phyloP scores from a whole-genome alignment of 345 rosid species.

The Luvunga scandens region DNA sequence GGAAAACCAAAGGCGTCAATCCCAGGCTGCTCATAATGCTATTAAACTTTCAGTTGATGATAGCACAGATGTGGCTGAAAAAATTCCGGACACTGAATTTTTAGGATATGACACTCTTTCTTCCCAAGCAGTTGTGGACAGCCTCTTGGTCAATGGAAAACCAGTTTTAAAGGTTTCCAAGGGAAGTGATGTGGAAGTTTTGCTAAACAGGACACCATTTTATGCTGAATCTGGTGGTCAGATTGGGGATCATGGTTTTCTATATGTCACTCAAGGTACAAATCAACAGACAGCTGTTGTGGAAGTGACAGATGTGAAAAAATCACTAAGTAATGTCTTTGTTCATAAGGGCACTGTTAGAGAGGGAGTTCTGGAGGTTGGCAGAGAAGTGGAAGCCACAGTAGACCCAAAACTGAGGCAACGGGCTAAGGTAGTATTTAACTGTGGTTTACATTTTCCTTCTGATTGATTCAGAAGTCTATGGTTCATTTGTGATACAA shows the following conservation, averaged over 20 bases:
- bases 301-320: slow-evolving; percentile 84
- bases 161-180: slow-evolving; percentile 74
- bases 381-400: slow-evolving; percentile 82
- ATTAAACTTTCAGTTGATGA: slow-evolving; percentile 72
- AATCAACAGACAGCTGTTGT: slow-evolving; percentile 56
- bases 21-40: slow-evolving; percentile 86
- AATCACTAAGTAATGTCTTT: slow-evolving; percentile 64
- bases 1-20: slow-evolving; percentile 88
- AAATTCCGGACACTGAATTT: slow-evolving; percentile 69
- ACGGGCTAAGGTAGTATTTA: slow-evolving; percentile 63
- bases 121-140: slow-evolving; percentile 64
- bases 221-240: slow-evolving; percentile 99
- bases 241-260: slow-evolving; percentile 78
- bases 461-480: not conserved
- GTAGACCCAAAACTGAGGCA: slow-evolving; percentile 80
- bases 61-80: slow-evolving; percentile 46
- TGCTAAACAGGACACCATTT: slow-evolving; percentile 85
- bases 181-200: slow-evolving; percentile 83
- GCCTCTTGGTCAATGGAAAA: slow-evolving; percentile 75
- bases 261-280: slow-evolving; percentile 51
- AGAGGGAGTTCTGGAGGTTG: slow-evolving; percentile 83
- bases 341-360: slow-evolving; percentile 79
- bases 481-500: not conserved
- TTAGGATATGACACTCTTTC: slow-evolving; percentile 78
- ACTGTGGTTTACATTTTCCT: slow-evolving; percentile 12